Evolutionary conservation across 371 early-diverging fungal genomes (phyloP), one percentile per base, ranked within the genome.

Genomic region (Actinomortierella ambigua): DNA sequence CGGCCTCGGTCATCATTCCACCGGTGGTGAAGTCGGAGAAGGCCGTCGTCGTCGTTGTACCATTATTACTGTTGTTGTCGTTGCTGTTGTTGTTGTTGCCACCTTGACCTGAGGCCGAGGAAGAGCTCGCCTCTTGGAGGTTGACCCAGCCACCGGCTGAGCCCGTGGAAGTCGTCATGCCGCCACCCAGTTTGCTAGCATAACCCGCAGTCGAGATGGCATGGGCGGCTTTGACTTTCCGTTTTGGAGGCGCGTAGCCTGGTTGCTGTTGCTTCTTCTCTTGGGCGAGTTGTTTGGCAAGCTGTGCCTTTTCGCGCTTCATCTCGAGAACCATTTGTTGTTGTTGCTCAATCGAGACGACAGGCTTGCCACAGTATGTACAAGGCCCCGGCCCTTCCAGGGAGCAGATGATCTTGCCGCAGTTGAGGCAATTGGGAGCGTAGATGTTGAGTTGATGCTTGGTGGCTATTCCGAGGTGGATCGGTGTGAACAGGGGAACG

Each of bases 371-470:
- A 69, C 97, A 96, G 58, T 85, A 88, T 39, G 90, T 86, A 67
- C 97, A 96, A 6, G 94, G 91, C 0, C 95, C 95, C 0, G 89
- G 84, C 0, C 95, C 95, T 62, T 96, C 95, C 17, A 71, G 59
- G 2, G 81, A 77, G 71, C 97, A 96, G 15, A 95, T 85, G 57
- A 96, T 93, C 57, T 91, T 92, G 17, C 97, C 97, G 67, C 97
- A 96, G 34, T 75, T 84, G 26, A 96, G 69, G 62, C 97, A 96
- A 68, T 96, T 96, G 1, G 87, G 87, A n/a, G 85, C 85, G 48
- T 82, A 79, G 0, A 89, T 89, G 17, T 95, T 65, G 48, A 96
- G 68, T 20, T 83, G 83, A 71, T 96, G 97, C 28, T 86, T 87
- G 0, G 90, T 85, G 1, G 94, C 95, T 88, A 68, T 61, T 4